Evolutionary conservation across 1,284 basidiomycete genomes (phyloP).

Genomic region (Acaromyces ingoldii): DNA sequence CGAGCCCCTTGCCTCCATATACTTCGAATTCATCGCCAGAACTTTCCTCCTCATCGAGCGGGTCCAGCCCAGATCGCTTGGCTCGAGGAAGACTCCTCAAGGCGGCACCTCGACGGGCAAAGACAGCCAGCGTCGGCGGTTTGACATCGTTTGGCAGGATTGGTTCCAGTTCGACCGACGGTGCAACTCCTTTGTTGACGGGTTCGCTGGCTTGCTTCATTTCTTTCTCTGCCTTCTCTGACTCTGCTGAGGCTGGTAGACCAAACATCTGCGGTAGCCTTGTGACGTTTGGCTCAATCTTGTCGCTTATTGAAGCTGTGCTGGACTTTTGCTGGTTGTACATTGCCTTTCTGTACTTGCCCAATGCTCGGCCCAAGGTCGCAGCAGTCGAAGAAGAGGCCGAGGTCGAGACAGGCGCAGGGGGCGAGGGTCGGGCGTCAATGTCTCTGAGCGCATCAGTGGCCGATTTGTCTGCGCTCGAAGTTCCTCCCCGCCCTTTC

Average conservation of each 20-base stretch:
- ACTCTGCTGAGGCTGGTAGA: constrained; percentile 13
- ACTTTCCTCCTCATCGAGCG: constrained; percentile 28
- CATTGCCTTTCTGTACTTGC: no score
- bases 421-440: not conserved
- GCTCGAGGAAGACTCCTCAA: not conserved
- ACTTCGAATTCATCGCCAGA: constrained; percentile 48
- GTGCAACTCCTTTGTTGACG: constrained; percentile 3
- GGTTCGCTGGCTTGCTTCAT: not conserved
- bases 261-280: constrained; percentile 41
- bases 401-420: constrained; percentile 2
- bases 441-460: not conserved
- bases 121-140: constrained; percentile 64
- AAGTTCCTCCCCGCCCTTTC: no score
- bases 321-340: no score
- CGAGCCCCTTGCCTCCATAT: constrained; percentile 49
- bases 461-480: not conserved
- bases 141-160: constrained; percentile 79
- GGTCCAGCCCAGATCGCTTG: not conserved
- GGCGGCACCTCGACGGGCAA: constrained; percentile 21
- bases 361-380: constrained; percentile 31
- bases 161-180: constrained; percentile 72
- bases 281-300: constrained; percentile 52
- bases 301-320: constrained; percentile 22
- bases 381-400: constrained; percentile 15
- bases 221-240: not conserved